phyloP scores from a whole-genome alignment of 2,329 filamentous ascomycete genomes.

The Calonectria pseudoreteaudii region DNA sequence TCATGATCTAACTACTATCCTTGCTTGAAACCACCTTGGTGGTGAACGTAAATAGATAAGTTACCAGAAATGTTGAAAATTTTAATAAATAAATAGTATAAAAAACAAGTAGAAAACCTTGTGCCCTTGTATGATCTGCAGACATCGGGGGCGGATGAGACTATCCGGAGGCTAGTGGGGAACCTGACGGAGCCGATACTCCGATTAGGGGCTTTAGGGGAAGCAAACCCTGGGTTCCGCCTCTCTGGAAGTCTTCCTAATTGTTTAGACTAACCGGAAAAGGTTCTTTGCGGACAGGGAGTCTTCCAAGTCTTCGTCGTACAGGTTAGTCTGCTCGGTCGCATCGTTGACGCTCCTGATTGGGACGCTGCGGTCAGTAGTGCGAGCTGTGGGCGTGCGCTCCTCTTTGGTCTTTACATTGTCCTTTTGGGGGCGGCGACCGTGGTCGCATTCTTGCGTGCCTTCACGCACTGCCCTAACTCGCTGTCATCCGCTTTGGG shows the following conservation, averaged over 20 bases:
- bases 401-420: conserved; percentile 50
- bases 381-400: conserved; percentile 64
- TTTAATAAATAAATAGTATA: no score
- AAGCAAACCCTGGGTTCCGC: conserved; percentile 75
- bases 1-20: conserved; percentile 96
- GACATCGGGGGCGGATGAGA: conserved; percentile 89
- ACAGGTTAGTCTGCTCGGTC: conserved; percentile 91
- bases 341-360: conserved; percentile 83
- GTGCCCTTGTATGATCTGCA: conserved; percentile 90
- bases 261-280: conserved; percentile 65
- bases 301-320: conserved; percentile 75
- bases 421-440: conserved; percentile 74
- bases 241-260: conserved; percentile 52
- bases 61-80: conserved; percentile 40
- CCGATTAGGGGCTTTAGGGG: conserved; percentile 75
- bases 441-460: conserved; percentile 75
- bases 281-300: conserved; percentile 63
- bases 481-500: no score
- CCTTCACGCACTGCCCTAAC: conserved; percentile 80
- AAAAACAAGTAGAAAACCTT: no score
- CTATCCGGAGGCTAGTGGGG: conserved; percentile 88
- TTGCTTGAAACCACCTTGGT: conserved; percentile 83
- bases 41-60: conserved; percentile 80
- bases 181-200: conserved; percentile 88
- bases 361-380: conserved; percentile 70